These are phyloP conservation scores for Fistulinella prunicolor DNA, from an alignment of 768 basidiomycete genomes.

Conservation along the genomic window DNA sequence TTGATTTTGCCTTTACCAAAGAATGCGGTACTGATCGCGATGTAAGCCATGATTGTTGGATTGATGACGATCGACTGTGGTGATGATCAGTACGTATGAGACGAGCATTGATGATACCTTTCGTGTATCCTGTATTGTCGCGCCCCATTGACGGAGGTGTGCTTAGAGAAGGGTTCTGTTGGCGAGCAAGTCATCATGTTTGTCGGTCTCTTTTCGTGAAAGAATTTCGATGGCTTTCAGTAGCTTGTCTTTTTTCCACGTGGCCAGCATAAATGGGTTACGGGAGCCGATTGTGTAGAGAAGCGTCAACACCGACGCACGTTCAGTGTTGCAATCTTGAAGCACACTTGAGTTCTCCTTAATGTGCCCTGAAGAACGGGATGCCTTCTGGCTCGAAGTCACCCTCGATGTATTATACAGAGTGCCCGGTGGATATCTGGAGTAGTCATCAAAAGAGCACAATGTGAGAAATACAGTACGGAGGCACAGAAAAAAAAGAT, in stretches of 20 bases:
- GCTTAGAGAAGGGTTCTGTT: neutral
- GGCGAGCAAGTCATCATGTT: too few species aligned
- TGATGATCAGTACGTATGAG: neutral
- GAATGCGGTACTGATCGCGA: neutral
- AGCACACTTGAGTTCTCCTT: too few species aligned
- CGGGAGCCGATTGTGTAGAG: too few species aligned
- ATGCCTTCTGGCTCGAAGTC: too few species aligned
- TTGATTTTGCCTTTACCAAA: neutral
- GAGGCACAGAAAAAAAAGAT: too few species aligned
- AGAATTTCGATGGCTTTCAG: neutral
- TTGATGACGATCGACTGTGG: neutral
- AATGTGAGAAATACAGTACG: too few species aligned
- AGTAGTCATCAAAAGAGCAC: too few species aligned
- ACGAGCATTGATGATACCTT: neutral
- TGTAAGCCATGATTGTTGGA: neutral
- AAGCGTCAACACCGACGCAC: too few species aligned
- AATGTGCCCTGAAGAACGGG: too few species aligned
- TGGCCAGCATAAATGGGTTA: neutral
- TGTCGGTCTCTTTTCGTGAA: neutral
- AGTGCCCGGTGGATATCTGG: too few species aligned
- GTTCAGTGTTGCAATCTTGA: too few species aligned
- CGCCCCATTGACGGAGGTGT: neutral
- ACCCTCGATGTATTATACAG: too few species aligned
- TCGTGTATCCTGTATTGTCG: neutral
- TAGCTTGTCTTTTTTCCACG: neutral